Percentiles rank a stretch among this genome's conserved stretches.
Conservation (phyloP, 768 basidiomycete species). For the Lactarius vividus region DNA sequence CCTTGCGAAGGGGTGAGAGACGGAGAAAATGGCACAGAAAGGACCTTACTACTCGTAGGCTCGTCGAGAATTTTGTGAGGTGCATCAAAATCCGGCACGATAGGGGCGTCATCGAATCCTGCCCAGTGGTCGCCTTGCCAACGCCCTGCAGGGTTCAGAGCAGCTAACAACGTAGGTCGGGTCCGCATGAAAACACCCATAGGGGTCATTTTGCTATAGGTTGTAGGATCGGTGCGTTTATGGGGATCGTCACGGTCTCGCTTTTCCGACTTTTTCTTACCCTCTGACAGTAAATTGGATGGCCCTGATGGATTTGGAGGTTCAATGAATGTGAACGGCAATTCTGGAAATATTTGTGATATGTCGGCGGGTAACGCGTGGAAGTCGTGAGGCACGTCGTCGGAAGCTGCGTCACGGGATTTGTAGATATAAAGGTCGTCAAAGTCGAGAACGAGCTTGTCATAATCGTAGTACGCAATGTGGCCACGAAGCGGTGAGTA, state of each 20-base stretch:
- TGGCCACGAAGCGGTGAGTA: conserved; percentile 60
- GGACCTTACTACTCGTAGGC: conserved; percentile 33
- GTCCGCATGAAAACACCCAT: conserved; percentile 74
- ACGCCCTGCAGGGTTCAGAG: conserved; percentile 77
- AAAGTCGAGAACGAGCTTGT: conserved; percentile 53
- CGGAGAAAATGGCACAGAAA: conserved; percentile 22
- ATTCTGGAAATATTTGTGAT: conserved; percentile 80
- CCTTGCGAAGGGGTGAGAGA: conserved; percentile 14
- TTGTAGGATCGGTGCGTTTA: conserved; percentile 75
- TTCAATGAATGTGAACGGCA: conserved; percentile 59
- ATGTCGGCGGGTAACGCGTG: conserved; percentile 46
- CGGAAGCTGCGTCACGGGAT: conserved; percentile 7
- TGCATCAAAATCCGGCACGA: conserved; percentile 23
- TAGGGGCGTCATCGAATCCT: conserved; percentile 48
- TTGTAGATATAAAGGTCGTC: conserved; percentile 41
- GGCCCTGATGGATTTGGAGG: conserved; percentile 26
- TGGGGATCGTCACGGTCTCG: conserved; percentile 67
- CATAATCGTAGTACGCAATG: conserved; percentile 46
- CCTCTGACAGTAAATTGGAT: conserved; percentile 28
- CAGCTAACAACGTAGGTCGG: conserved; percentile 81
- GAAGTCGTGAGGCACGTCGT: conserved; percentile 27
- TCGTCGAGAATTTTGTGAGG: conserved; percentile 43
- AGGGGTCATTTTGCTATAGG: conserved; percentile 71
- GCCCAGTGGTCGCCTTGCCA: conserved; percentile 65
- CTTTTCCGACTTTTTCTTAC: conserved; percentile 41